Base-by-base conservation (phyloP, 345 rosid species). In the Eutrema yunnanense region DNA sequence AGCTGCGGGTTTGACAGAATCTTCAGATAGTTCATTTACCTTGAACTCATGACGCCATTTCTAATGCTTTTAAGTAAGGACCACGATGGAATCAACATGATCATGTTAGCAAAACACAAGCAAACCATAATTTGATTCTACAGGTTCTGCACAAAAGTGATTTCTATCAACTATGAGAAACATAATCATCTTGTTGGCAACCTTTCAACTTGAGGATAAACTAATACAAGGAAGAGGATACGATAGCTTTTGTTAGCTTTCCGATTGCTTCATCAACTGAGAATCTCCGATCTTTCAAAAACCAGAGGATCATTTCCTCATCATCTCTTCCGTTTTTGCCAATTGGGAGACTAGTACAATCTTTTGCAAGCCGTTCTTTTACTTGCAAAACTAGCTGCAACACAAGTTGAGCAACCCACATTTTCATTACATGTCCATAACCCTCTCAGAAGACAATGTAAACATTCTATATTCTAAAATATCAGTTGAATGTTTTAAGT, bases 311-410 rank as follows among this genome's bases (percentile, higher is more conserved):
- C 96, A 92, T 86, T 27, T 88, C 93, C 67, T 92, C 97, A 81
- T 94, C 99, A 66, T 92, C 92, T 84, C 97, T 84, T 63, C 96
- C 99, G 77, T 89, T 75, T 80, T 81, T 88, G 9, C 97, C 99
- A 13, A 86, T 63, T 0, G 93, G 88, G 14, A 95, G 96, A 80
- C 79, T 72, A 46, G n/a, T 16, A 57, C 85, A 67, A 36, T 88
- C 87, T 66, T 77, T 89, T 32, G 78, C 86, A 74, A 92, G 96
- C 79, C 77, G 83, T 78, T 84, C 58, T 73, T 88, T 89, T 0
- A 89, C 96, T 84, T 95, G 88, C 75, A 82, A 61, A 81, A 88
- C 93, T 73, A 91, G 78, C 92, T 94, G 85, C 83, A 76, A 48
- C 73, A 71, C 56, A 69, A 62, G 57, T 62, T 37, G 2, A 59